Evolutionary conservation across 257 asterid genomes (phyloP), one percentile per base, ranked within the genome.

Genomic region (Buddleja alternifolia): DNA sequence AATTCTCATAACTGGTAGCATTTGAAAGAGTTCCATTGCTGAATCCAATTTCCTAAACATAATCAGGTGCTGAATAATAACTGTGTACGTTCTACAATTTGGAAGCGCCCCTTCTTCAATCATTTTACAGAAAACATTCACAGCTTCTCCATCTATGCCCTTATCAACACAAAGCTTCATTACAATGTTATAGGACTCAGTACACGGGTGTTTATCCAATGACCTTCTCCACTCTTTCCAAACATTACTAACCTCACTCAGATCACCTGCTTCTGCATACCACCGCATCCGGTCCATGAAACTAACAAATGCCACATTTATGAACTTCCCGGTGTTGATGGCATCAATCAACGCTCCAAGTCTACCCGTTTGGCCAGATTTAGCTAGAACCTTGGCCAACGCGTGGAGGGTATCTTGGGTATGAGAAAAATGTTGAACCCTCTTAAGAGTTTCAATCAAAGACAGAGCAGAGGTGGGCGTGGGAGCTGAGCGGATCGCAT

Each of bases 91-190:
- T 77, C 97, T 84, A 37, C 86, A 80, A 83, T 93, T 93, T 2
- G 96, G 99, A 76, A 90, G 96, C 1, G 88, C 94, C 47, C 97
- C 96, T 80, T 88, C 97, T 69, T 82, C 88, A 42, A 89, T 73
- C 82, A 90, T 78, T 69, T 74, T 72, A 63, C 56, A 41, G 64
- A 93, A 93, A 21, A 89, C 72, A 59, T 66, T 77, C 63, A 87
- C 87, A 2, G 96, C 95, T 63, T 85, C 95, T 32, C 61, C 59
- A 75, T 90, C 84, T 84, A 67, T 74, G 37, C 92, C 93, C 70
- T 77, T 82, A 42, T 84, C 86, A n/a, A 82, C 91, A 66, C 40
- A 76, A 66, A 90, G 93, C 29, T 81, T 79, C 93, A 93, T 87
- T 8, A 93, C 82, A 55, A 93, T 76, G 60, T 90, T 93, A 71